Conservation (phyloP, 2,329 filamentous ascomycete species). For the Colletotrichum sansevieriae region DNA sequence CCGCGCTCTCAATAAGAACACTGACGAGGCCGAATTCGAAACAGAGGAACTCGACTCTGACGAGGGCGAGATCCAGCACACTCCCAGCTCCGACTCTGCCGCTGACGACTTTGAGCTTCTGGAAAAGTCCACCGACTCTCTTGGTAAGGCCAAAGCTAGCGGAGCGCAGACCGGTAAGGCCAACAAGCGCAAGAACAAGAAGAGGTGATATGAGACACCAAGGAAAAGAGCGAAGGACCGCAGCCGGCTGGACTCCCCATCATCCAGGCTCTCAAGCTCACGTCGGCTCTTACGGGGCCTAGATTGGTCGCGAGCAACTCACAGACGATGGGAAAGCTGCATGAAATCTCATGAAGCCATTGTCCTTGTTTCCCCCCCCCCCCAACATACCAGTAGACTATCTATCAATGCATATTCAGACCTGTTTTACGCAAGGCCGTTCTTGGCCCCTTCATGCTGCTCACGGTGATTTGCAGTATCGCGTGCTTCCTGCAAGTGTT, state of each 20-base stretch:
- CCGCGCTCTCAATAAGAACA: conserved; percentile 58
- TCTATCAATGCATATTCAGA: conserved; percentile 32
- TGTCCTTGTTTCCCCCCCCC: background rate
- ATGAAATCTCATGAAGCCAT: conserved; percentile 16
- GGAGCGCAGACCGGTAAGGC: conserved; percentile 61
- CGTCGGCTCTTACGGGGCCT: conserved; percentile 9
- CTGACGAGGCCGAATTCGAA: conserved; percentile 53
- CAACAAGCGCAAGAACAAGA: conserved; percentile 68
- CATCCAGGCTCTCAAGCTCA: background rate
- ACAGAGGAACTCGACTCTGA: conserved; percentile 56
- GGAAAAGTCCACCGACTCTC: conserved; percentile 70
- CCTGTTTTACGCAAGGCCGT: background rate
- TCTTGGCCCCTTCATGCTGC: background rate
- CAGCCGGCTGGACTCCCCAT: background rate
- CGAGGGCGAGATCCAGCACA: conserved; percentile 65
- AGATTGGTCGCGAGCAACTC: conserved; percentile 3
- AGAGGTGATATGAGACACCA: conserved; percentile 57
- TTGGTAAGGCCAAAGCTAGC: conserved; percentile 64
- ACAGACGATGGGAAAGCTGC: conserved; percentile 13
- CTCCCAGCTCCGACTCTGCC: conserved; percentile 69
- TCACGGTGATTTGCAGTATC: conserved; percentile 7
- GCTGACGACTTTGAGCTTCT: conserved; percentile 74
- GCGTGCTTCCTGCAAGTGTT: conserved; percentile 5
- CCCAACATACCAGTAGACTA: conserved; percentile 26
- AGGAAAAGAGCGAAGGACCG: background rate